phyloP scores from a whole-genome alignment of 2,329 filamentous ascomycete genomes.

The Neofusicoccum ribis region DNA sequence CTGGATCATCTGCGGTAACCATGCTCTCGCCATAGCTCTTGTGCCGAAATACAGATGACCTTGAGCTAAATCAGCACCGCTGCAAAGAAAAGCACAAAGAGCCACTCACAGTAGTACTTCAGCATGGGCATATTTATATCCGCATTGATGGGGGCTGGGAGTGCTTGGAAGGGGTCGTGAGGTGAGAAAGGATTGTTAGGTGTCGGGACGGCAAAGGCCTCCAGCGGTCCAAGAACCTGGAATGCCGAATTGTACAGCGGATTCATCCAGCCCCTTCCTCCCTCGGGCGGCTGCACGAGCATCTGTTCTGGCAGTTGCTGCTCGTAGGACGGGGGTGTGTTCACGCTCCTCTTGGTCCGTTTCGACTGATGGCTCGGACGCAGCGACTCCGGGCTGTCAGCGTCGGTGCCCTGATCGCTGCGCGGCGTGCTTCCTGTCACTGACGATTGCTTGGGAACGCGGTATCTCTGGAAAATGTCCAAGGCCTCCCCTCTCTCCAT shows the following conservation, averaged over 20 bases:
- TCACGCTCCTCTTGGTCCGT: neutral
- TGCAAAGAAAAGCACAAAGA: neutral
- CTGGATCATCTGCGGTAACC: conserved; percentile 37
- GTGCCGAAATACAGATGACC: conserved; percentile 35
- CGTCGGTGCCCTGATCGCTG: conserved; percentile 8
- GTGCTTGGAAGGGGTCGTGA: conserved; percentile 36
- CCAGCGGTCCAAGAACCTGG: neutral
- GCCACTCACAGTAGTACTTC: conserved; percentile 34
- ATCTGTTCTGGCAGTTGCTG: neutral
- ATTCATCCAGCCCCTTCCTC: neutral
- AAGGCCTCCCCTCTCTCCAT: conserved; percentile 8
- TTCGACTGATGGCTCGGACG: neutral
- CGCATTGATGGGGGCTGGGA: conserved; percentile 33
- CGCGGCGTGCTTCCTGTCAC: conserved; percentile 1
- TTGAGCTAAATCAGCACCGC: conserved; percentile 20
- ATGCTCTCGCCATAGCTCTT: conserved; percentile 32
- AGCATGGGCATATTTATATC: conserved; percentile 34
- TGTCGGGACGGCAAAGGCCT: neutral
- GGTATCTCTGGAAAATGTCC: conserved; percentile 13
- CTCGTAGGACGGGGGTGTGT: neutral
- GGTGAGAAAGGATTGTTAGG: conserved; percentile 10
- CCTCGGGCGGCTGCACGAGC: conserved; percentile 4
- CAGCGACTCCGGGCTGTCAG: conserved; percentile 11
- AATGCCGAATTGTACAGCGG: conserved; percentile 2
- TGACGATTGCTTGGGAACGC: neutral